Evolutionary conservation across 352 stramenopile genomes (phyloP).

Genomic region (Thalassiosira pacifica): DNA sequence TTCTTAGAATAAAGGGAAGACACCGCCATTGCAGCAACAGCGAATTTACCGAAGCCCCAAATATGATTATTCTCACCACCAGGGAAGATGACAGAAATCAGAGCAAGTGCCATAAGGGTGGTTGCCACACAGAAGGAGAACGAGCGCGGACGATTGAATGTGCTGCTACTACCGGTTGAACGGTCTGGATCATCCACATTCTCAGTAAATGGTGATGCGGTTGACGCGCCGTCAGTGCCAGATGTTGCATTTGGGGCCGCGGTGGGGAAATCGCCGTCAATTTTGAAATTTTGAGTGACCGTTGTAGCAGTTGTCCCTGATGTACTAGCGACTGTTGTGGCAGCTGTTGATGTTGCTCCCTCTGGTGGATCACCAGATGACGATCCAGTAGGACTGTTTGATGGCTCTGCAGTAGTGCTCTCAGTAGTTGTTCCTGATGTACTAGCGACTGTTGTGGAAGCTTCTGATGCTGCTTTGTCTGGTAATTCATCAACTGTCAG

Average conservation of each 20-base stretch:
- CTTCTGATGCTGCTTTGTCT: background rate
- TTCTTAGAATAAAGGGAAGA: constrained; percentile 21
- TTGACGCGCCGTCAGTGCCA: background rate
- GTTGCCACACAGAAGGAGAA: constrained; percentile 20
- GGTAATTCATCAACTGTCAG: background rate
- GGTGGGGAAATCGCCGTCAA: constrained; percentile 12
- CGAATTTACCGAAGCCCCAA: constrained; percentile 34
- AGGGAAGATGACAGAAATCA: constrained; percentile 28
- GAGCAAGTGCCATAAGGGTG: constrained; percentile 17
- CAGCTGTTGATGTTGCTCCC: background rate
- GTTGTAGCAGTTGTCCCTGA: constrained; percentile 2
- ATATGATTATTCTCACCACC: constrained; percentile 1
- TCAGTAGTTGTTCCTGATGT: background rate
- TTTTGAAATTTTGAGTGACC: background rate
- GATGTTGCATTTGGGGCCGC: background rate
- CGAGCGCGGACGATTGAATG: constrained; percentile 15
- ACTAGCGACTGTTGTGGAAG: background rate
- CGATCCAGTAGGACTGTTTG: background rate
- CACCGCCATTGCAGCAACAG: constrained; percentile 33
- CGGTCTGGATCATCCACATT: background rate
- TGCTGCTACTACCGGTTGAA: background rate
- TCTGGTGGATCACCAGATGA: no score
- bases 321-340: background rate
- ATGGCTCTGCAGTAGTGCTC: background rate
- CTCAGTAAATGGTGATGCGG: background rate